These are phyloP conservation scores for Ceratobasidium sp. DNA, from an alignment of 1,284 basidiomycete species.

Conservation along the genomic window DNA sequence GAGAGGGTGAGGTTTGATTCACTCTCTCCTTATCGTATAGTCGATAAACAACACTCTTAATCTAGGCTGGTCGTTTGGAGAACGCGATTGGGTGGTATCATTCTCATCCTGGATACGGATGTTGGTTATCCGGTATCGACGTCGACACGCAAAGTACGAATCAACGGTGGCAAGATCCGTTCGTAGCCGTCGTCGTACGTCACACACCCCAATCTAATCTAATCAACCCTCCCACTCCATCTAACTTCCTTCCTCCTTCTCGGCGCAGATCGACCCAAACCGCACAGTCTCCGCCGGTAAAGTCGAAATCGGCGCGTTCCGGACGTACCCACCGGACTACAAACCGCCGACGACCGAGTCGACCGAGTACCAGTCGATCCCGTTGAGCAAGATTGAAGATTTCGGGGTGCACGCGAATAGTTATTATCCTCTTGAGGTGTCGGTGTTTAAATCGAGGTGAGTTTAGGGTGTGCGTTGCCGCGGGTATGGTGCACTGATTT, in stretches of 20 bases:
- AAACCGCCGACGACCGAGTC: slow-evolving; percentile 76
- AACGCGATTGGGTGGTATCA: slow-evolving; percentile 99
- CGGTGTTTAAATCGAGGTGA: slow-evolving; percentile 89
- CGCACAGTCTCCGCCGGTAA: slow-evolving; percentile 97
- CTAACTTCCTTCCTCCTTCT: neutral
- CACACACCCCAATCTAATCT: neutral
- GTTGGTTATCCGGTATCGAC: slow-evolving; percentile 99
- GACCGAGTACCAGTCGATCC: slow-evolving; percentile 95
- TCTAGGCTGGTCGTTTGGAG: slow-evolving; percentile 84
- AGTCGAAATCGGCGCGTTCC: slow-evolving; percentile 98
- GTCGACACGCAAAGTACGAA: slow-evolving; percentile 99
- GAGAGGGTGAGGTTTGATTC: slow-evolving; percentile 72
- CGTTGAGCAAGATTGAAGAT: slow-evolving; percentile 94
- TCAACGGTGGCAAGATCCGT: slow-evolving; percentile 95
- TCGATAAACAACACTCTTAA: neutral
- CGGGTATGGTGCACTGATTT: too few species aligned
- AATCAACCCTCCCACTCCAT: neutral
- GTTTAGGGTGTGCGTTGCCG: neutral
- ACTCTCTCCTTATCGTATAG: neutral
- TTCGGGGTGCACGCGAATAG: slow-evolving; percentile 98
- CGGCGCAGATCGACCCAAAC: slow-evolving; percentile 91
- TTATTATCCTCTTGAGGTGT: slow-evolving; percentile 94
- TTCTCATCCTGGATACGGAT: slow-evolving; percentile 99
- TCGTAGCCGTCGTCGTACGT: slow-evolving; percentile 94
- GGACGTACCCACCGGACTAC: slow-evolving; percentile 93